Base-by-base conservation (phyloP, 2,329 filamentous ascomycete genomes). In the Coniella vitis region DNA sequence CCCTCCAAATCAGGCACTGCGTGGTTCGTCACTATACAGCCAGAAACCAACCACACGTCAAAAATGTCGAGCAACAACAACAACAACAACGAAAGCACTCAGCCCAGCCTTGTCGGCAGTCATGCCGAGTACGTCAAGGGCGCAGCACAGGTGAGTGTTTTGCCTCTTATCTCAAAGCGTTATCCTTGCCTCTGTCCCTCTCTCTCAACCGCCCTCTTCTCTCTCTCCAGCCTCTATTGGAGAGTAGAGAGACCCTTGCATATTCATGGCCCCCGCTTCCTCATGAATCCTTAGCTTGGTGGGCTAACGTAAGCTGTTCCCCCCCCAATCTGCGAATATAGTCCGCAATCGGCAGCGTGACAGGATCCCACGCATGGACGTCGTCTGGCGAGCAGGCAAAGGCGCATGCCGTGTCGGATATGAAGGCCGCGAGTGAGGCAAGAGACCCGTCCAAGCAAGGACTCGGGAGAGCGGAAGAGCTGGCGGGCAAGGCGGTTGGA, bases 91-190 rank as follows among this genome's bases (percentile, higher is more conserved):
- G 50, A 63, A 31, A 56, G 63, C 35, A 63, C 72, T 52, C 69
- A 79, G 52, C 77, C 82, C 17, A 74, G 81, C 38, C 79, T 87
- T 55, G 60, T 86, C 38, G 70, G 74, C 51, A 74, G 76, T 37
- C 84, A 87, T 61, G 81, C 73, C 29, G 78, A 86, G 60, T 87
- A 85, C 59, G 73, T 79, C 59, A 87, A 86, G 60, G 84, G 83
- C 45, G 79, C 79, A 7, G 75, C 79, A 48, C 80, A 84, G 68
- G 84, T 83, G 65, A 49, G 65, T 60, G n/a, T n/a, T n/a, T 21
- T 19, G 8, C 31, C 25, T 36, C 22, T 20, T n/a, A 39, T 12
- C n/a, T 5, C 4, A 31, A n/a, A 9, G 22, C 37, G 35, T 20
- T 3, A 3, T 4, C 19, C 7, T 43, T 3, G 4, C 7, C 10